phyloP scores from a whole-genome alignment of 805 yeast genomes.

The Metschnikowia lunata region DNA sequence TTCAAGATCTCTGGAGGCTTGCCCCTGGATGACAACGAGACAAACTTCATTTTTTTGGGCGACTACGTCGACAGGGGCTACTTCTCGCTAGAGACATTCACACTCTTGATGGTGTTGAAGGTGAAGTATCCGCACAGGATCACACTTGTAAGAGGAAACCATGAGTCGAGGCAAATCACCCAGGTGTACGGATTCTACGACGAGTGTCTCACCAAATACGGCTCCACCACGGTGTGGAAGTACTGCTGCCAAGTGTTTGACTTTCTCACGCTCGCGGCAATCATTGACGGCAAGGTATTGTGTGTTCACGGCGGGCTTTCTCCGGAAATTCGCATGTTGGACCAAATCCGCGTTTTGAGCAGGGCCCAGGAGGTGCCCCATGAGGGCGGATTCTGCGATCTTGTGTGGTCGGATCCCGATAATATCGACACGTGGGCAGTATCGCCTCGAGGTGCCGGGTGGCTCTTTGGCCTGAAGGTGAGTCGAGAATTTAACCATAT shows the following conservation, averaged over 20 bases:
- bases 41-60: conserved; percentile 76
- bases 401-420: conserved; percentile 98
- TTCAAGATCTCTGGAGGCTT: conserved; percentile 91
- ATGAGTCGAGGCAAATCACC: conserved; percentile 95
- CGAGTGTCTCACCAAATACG: conserved; percentile 89
- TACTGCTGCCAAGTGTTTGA: conserved; percentile 96
- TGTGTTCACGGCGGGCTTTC: conserved; percentile 98
- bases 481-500: conserved; percentile 95
- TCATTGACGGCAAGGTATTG: conserved; percentile 87
- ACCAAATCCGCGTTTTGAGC: conserved; percentile 88
- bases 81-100: conserved; percentile 89
- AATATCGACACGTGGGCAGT: conserved; percentile 98
- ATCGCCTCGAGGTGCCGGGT: conserved; percentile 97
- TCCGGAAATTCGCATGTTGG: conserved; percentile 96
- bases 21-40: conserved; percentile 67
- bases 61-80: conserved; percentile 99
- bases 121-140: conserved; percentile 82
- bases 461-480: conserved; percentile 93
- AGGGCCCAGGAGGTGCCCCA: conserved; percentile 99
- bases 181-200: conserved; percentile 98
- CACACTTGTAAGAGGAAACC: conserved; percentile 95
- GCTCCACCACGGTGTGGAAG: conserved; percentile 93
- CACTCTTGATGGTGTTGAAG: conserved; percentile 87
- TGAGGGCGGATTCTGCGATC: conserved; percentile 97
- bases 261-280: conserved; percentile 89